Base-by-base conservation (phyloP, 352 stramenopile species). In the Globisporangium viniferum region DNA sequence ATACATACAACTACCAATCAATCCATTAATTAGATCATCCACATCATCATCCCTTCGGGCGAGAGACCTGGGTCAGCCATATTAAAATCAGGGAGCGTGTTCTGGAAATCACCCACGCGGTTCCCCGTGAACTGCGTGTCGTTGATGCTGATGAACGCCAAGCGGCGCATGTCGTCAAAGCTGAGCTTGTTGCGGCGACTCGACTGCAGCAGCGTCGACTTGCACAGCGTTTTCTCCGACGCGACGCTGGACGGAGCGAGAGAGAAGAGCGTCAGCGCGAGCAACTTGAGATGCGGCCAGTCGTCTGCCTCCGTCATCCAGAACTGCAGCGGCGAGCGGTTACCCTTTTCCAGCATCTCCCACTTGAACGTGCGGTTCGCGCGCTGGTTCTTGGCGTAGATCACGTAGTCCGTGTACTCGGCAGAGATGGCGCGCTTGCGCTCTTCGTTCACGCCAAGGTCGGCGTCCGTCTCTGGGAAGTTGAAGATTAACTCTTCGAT, bases 401-500 rank as follows among this genome's bases (percentile, higher is more conserved):
- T 84, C 22, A 93, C 83, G 44, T 93, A 94, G 56, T 92, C 84
- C 6, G 74, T 85, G 71, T 93, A 94, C 60, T 94, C 86, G 2
- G 79, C 75, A 60, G 77, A 77, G 67, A 94, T 91, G 2, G 82
- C 82, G 68, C 79, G 76, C 59, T 83, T 91, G 22, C 84, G 82
- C 31, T 92, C 80, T 66, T 93, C 81, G 58, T 87, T 89, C 10
- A 91, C 54, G 4, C 79, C 76, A 41, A 91, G 74, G 53, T 92
- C 83, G 9, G 79, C 66, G 41, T 93, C 84, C 2, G 80, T 86
- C 61, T 92, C 83, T 0, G 86, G 84, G 44, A 91, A 92, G 51
- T 86, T 91, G 64, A 93, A 93, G 46, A 94, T 92, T 18, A 92
- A 41, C 56, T 93, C 86, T 58, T 94, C 86, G 66, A 94, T 94